Conservation (phyloP, 2,329 filamentous ascomycete species). For the Penicillium decumbens region DNA sequence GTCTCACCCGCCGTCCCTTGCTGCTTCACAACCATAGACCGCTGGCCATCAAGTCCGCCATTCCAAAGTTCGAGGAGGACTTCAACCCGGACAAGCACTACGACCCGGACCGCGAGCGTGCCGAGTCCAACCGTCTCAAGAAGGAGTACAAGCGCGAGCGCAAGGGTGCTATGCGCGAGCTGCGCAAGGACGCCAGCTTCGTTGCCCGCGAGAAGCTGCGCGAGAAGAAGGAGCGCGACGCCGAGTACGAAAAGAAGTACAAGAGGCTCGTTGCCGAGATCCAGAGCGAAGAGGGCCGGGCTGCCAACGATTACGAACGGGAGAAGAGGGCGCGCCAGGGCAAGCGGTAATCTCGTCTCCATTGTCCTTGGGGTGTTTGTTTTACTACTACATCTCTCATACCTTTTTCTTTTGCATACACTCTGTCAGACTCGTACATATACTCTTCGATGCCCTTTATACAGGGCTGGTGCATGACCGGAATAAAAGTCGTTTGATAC, state of each 20-base stretch:
- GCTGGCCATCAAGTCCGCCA: constrained; percentile 76
- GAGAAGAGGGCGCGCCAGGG: constrained; percentile 73
- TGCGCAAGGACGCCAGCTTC: constrained; percentile 93
- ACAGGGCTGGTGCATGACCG: constrained; percentile 19
- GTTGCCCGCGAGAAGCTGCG: constrained; percentile 83
- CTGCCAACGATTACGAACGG: constrained; percentile 82
- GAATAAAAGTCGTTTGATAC: constrained; percentile 20
- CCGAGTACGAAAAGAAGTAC: constrained; percentile 94
- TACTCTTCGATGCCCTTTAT: constrained; percentile 6
- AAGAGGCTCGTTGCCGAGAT: constrained; percentile 88
- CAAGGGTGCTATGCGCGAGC: constrained; percentile 89
- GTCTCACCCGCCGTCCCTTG: constrained; percentile 67
- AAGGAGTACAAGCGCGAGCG: constrained; percentile 90
- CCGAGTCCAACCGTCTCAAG: constrained; percentile 76
- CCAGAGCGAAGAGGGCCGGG: constrained; percentile 83
- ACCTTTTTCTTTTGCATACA: constrained; percentile 12
- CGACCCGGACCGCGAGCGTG: constrained; percentile 86
- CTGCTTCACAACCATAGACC: constrained; percentile 85
- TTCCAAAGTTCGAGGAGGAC: constrained; percentile 93
- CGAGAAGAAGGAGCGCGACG: constrained; percentile 90
- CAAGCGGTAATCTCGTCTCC: constrained; percentile 42
- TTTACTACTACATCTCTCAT: not conserved
- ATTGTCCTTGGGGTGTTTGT: not conserved
- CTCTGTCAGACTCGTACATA: constrained; percentile 19
- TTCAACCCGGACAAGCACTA: constrained; percentile 97